Evolutionary conservation across 2,329 filamentous ascomycete species (phyloP), one percentile per base, ranked within the genome.

Genomic region (Pyrenochaeta sp.): DNA sequence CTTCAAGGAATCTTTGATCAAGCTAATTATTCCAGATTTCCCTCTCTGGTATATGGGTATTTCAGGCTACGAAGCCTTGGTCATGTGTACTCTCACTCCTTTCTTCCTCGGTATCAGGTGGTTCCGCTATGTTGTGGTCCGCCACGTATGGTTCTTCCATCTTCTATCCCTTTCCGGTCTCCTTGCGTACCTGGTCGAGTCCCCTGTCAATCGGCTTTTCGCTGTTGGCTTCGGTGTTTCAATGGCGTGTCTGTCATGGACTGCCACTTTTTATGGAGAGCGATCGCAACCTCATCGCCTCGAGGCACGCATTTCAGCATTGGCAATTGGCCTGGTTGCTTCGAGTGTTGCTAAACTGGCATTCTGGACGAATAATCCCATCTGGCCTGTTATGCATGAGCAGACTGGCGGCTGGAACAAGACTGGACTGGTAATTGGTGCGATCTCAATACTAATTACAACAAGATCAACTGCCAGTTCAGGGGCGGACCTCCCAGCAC

Each of bases 41-140:
- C 94, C 94, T 10, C 82, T 99, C 8, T 99, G 94, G 94, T 85
- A 96, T 70, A 99, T 99, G 94, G 94, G 94, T 19, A 95, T 99
- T 48, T 97, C 93, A 3, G 94, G 94, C 51, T 99, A 94, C 67
- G 94, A 99, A 74, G 87, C 86, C 29, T 80, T 96, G 55, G 86
- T 99, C 63, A 87, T 97, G 84, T 83, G 82, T 35, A 93, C 90
- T 3, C 72, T 93, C 37, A 89, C 92, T 4, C 94, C 94, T 0
- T 78, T 92, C 26, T 71, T 97, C 14, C 83, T 99, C 29, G 85
- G 80, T 15, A 86, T 91, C 51, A 80, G 80, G 32, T 77, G 85
- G 1, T 48, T 96, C 13, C 87, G 90, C 47, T 81, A 81, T 26
- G 69, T 89, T 11, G 80, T 89, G 8, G 74, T 87, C 38, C 83